Evolutionary conservation across 257 asterid species (phyloP), one percentile per base, ranked within the genome.

Genomic region (Eucommia ulmoides): DNA sequence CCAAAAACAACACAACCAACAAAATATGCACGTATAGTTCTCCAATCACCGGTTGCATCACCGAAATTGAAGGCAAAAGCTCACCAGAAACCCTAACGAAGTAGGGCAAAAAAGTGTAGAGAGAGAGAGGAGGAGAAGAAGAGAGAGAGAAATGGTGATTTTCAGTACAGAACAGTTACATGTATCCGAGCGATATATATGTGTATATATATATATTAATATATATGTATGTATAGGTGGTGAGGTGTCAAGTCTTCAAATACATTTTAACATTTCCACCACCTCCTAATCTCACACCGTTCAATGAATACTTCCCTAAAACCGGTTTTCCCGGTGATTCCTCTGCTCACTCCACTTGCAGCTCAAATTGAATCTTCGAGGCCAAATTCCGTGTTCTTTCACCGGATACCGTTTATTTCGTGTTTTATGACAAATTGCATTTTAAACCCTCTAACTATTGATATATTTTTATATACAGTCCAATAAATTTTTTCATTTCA

Each of bases 251-350:
- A 62, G 78, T 60, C 73, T 44, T 70, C 59, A 63, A 71, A 54
- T 72, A 51, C 79, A 70, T 65, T 49, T 60, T 68, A 55, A 61
- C 65, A 55, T 45, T 51, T 56, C 59, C 56, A 50, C 60, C 53
- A 48, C 24, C 49, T 26, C 38, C 20, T 50, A 15, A 45, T 63
- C 59, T 46, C 20, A 19, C 77, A 51, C 7, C 3, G 71, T 84
- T 82, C 95, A 85, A 68, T 82, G 93, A 48, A 85, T 79, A 66
- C 22, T 74, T 61, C 84, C 79, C 64, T 18, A 53, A 60, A 57
- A 80, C 82, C 77, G 91, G 76, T 45, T 23, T 41, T 14, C 12
- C 51, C 78, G 68, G 78, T 77, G 45, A 56, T 55, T 29, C 52
- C 64, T 59, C 46, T 1, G 19, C 24, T 33, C 49, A 16, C 35